phyloP scores from a whole-genome alignment of 208 protist genomes.

The Histomonas meleagridis region DNA sequence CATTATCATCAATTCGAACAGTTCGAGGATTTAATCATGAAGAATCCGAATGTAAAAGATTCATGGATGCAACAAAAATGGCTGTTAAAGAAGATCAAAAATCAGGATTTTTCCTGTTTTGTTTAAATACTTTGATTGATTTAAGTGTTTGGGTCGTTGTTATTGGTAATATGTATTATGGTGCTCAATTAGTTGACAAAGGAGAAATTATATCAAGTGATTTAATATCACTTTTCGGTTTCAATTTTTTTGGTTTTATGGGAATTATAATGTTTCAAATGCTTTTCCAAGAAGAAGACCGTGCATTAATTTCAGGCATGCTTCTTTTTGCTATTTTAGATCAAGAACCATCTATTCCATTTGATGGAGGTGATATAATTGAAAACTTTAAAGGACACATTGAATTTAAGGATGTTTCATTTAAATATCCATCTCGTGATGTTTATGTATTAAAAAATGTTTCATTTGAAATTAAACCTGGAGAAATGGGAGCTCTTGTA shows the following conservation, averaged over 20 bases:
- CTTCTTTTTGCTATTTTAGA: neutral
- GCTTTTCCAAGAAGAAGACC: neutral
- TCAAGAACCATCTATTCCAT: neutral
- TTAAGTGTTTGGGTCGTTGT: neutral
- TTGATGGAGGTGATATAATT: neutral
- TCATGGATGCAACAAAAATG: neutral
- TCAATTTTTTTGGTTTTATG: neutral
- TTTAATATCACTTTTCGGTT: neutral
- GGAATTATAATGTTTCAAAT: neutral
- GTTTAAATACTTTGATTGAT: neutral
- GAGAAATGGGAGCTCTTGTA: conserved; percentile 42
- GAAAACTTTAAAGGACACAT: conserved; percentile 16
- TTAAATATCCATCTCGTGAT: conserved; percentile 4
- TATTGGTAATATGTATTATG: neutral
- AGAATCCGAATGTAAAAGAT: neutral
- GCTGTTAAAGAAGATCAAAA: neutral
- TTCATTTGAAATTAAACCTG: conserved; percentile 39
- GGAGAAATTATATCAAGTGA: neutral
- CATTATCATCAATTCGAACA: neutral
- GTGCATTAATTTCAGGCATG: neutral
- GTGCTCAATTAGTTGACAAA: neutral
- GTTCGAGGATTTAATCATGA: neutral
- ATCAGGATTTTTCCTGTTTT: neutral
- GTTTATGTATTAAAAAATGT: conserved; percentile 36
- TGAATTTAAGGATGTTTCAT: neutral